phyloP scores from a whole-genome alignment of 306 rosid genomes.

The barrel medic (Medicago truncatula) region MtrunA17r5.0-ANR NC_053047.1:37206001-37206500 shows the following conservation, averaged over 20 bases:
- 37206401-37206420: background rate
- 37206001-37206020: background rate
- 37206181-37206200: background rate
- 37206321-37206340: background rate
- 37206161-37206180: conserved; percentile 26
- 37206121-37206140: conserved; percentile 32
- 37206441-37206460: background rate
- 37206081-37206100: background rate
- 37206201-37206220: conserved; percentile 7
- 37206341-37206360: background rate
- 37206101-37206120: background rate
- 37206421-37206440: background rate
- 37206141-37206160: background rate
- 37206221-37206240: conserved; percentile 12
- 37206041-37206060: background rate
- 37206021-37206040: background rate
- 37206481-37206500: background rate
- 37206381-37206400: background rate
- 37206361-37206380: background rate
- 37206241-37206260: background rate
- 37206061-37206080: background rate
- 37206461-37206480: background rate
- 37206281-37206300: background rate
- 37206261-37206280: background rate
- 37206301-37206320: background rate